phyloP scores from a whole-genome alignment of 2,329 filamentous ascomycete genomes.

The Ceratocystis harringtonii region DNA sequence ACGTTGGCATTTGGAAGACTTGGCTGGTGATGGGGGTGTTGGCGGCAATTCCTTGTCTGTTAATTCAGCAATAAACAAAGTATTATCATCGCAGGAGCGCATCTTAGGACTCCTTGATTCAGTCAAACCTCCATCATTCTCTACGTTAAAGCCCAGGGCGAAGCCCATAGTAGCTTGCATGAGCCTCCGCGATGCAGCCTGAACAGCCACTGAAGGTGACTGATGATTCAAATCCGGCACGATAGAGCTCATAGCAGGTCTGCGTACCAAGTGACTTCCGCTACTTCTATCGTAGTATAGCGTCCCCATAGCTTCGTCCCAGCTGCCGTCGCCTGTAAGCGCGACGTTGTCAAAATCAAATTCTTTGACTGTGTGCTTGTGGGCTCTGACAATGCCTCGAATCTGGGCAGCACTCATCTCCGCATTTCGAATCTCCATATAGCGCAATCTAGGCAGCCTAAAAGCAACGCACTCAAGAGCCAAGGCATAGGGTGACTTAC shows the following conservation, averaged over 20 bases:
- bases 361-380: conserved; percentile 54
- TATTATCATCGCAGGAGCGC: conserved; percentile 17
- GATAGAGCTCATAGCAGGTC: conserved; percentile 2
- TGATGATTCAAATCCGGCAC: conserved; percentile 15
- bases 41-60: conserved; percentile 31
- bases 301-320: conserved; percentile 70
- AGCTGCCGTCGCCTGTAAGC: conserved; percentile 52
- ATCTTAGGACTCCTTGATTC: not conserved
- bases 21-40: conserved; percentile 23
- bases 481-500: conserved; percentile 27
- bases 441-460: conserved; percentile 50
- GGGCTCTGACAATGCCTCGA: conserved; percentile 48
- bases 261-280: conserved; percentile 28
- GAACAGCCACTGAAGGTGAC: conserved; percentile 37
- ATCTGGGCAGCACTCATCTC: conserved; percentile 58
- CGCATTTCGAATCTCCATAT: conserved; percentile 58
- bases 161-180: conserved; percentile 26
- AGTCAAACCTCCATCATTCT: not conserved
- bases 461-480: conserved; percentile 27
- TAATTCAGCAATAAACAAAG: conserved; percentile 31
- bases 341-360: conserved; percentile 68
- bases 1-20: not conserved
- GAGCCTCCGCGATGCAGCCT: conserved; percentile 37
- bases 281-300: conserved; percentile 32
- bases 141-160: not conserved